Conservation (phyloP, 208 protist species). For the Borovskyia barvae region DNA sequence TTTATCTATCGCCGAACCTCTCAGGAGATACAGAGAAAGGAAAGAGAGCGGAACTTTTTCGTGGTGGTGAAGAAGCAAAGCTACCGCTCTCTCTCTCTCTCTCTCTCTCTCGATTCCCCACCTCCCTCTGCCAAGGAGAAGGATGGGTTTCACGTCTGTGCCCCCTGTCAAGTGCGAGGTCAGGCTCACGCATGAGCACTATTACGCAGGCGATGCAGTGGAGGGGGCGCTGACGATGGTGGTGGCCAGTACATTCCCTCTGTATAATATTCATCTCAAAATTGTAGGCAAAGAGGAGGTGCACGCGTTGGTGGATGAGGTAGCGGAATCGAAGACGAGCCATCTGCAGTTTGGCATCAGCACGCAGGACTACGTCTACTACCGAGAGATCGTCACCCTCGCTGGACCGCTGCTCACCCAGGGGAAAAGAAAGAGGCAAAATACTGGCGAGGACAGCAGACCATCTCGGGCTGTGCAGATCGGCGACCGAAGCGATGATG, state of each 20-base stretch:
- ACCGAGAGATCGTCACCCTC: slow-evolving; percentile 28
- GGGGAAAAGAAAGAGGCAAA: neutral
- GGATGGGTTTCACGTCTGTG: neutral
- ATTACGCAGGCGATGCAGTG: slow-evolving; percentile 25
- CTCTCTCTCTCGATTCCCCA: neutral
- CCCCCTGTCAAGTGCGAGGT: slow-evolving; percentile 5
- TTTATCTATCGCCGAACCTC: no score
- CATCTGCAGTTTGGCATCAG: slow-evolving; percentile 24
- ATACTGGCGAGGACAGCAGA: no score
- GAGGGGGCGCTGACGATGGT: slow-evolving; percentile 16
- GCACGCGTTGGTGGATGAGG: slow-evolving; percentile 24
- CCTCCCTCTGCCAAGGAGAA: neutral
- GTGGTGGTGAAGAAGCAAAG: neutral
- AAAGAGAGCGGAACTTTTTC: no score
- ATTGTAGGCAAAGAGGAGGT: slow-evolving; percentile 29
- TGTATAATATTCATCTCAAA: slow-evolving; percentile 28
- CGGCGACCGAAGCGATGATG: neutral
- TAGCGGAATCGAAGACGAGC: slow-evolving; percentile 14
- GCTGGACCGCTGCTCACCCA: slow-evolving; percentile 18
- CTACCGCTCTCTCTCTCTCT: neutral
- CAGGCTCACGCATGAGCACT: slow-evolving; percentile 2
- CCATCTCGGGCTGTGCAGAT: no score
- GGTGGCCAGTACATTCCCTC: neutral
- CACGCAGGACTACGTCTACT: slow-evolving; percentile 37
- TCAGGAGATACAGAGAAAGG: no score